Percentiles rank a stretch among this genome's conserved stretches.
Evolutionary conservation across 1,284 basidiomycete genomes (phyloP).

Genomic region (Ceratobasidium sp.): DNA sequence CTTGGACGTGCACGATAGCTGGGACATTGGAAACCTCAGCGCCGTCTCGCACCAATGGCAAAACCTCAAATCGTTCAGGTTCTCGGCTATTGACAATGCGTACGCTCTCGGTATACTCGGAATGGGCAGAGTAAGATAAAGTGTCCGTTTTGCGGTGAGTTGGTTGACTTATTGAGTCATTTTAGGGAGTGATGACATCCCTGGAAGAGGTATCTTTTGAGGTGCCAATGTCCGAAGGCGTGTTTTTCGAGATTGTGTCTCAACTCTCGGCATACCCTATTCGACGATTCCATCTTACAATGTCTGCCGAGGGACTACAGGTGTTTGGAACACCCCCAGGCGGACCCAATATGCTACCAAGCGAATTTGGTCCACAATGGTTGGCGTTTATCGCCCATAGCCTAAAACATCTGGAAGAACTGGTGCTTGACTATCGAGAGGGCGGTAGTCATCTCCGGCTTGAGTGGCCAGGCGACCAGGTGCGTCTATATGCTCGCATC

Average conservation of each 20-base stretch:
- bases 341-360: conserved; percentile 8
- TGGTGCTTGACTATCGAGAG: conserved; percentile 30
- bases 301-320: conserved; percentile 22
- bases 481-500: not conserved
- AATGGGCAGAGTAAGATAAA: conserved; percentile 36
- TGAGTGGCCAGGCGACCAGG: conserved; percentile 20
- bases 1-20: conserved; percentile 35
- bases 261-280: conserved; percentile 16
- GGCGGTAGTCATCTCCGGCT: conserved; percentile 4
- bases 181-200: conserved; percentile 37
- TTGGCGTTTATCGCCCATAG: conserved; percentile 1
- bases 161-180: conserved; percentile 8
- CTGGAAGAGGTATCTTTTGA: conserved; percentile 33
- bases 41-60: conserved; percentile 29
- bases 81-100: conserved; percentile 23
- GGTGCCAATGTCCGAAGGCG: conserved; percentile 24
- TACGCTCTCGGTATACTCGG: conserved; percentile 27
- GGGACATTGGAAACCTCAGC: conserved; percentile 35
- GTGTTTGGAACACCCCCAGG: not conserved
- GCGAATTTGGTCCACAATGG: conserved; percentile 18
- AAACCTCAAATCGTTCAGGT: conserved; percentile 34
- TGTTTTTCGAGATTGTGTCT: conserved; percentile 2
- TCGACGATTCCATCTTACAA: conserved; percentile 19
- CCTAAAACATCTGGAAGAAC: conserved; percentile 11
- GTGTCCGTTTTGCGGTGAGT: conserved; percentile 32